Evolutionary conservation across 208 protist genomes (phyloP).

Genomic region (Trypanosoma scelopori): DNA sequence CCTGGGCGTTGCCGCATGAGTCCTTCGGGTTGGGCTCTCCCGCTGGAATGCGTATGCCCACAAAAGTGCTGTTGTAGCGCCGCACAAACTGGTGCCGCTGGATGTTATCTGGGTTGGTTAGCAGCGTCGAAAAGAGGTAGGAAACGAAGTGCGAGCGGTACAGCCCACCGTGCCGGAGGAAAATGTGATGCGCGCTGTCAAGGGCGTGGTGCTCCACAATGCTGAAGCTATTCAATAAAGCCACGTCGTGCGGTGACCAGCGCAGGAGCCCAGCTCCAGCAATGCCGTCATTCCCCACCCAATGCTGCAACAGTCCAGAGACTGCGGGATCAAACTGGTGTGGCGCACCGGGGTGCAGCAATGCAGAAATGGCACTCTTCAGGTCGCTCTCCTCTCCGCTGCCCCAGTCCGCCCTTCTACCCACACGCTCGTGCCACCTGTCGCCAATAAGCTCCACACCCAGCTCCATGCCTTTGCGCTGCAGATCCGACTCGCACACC

Average conservation of each 20-base stretch:
- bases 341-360: background rate
- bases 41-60: conserved; percentile 56
- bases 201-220: conserved; percentile 83
- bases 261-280: background rate
- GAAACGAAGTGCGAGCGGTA: conserved; percentile 85
- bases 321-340: background rate
- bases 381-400: no score
- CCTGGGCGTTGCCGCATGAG: background rate
- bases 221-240: conserved; percentile 86
- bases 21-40: conserved; percentile 19
- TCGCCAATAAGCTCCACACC: conserved; percentile 85
- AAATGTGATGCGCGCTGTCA: conserved; percentile 73
- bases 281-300: background rate
- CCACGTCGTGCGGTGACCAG: conserved; percentile 56
- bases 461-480: conserved; percentile 70
- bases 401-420: conserved; percentile 7
- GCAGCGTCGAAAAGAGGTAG: conserved; percentile 66
- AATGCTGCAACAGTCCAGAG: background rate
- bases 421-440: conserved; percentile 54
- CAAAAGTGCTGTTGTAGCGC: conserved; percentile 79
- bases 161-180: conserved; percentile 65
- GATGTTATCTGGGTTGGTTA: conserved; percentile 38
- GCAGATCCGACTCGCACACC: conserved; percentile 71
- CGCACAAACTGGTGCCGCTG: conserved; percentile 53
- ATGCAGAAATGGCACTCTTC: conserved; percentile 4